Percentiles rank a stretch among this genome's conserved stretches.
These are phyloP conservation scores for Rhizoctonia solani DNA, from an alignment of 1,284 basidiomycete genomes.

Conservation along the genomic window DNA sequence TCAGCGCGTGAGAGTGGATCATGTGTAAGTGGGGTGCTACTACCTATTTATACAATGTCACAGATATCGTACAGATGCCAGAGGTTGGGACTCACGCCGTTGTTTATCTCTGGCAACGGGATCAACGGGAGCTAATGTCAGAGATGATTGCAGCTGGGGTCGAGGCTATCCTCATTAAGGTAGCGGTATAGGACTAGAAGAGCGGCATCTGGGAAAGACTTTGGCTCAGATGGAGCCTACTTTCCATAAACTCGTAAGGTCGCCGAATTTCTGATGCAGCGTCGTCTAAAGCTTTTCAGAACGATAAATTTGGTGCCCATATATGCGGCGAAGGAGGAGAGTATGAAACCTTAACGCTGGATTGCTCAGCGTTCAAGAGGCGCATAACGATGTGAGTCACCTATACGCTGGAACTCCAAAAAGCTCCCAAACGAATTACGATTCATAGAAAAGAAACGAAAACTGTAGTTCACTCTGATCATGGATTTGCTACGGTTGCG, in stretches of 20 bases:
- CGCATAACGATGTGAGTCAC: constrained; percentile 69
- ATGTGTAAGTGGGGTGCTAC: constrained; percentile 67
- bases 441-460: constrained; percentile 58
- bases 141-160: constrained; percentile 87
- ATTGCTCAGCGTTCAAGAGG: constrained; percentile 86
- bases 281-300: no score
- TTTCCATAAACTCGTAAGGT: constrained; percentile 73
- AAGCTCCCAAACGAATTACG: background rate
- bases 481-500: constrained; percentile 81
- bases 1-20: constrained; percentile 94
- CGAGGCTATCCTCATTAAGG: constrained; percentile 89
- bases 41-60: background rate
- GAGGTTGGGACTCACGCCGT: constrained; percentile 77
- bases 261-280: no score
- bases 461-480: constrained; percentile 74
- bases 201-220: constrained; percentile 78
- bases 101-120: constrained; percentile 94
- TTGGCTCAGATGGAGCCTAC: constrained; percentile 76
- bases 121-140: constrained; percentile 79
- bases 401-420: background rate
- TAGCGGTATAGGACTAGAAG: constrained; percentile 88
- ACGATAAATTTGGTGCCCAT: constrained; percentile 85
- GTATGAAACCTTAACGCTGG: constrained; percentile 93
- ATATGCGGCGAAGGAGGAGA: constrained; percentile 98
- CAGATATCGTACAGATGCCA: constrained; percentile 59